Evolutionary conservation across 116 monocot species (phyloP), one percentile per base, ranked within the genome.

Genomic region (Papilionanthe hybrid): DNA sequence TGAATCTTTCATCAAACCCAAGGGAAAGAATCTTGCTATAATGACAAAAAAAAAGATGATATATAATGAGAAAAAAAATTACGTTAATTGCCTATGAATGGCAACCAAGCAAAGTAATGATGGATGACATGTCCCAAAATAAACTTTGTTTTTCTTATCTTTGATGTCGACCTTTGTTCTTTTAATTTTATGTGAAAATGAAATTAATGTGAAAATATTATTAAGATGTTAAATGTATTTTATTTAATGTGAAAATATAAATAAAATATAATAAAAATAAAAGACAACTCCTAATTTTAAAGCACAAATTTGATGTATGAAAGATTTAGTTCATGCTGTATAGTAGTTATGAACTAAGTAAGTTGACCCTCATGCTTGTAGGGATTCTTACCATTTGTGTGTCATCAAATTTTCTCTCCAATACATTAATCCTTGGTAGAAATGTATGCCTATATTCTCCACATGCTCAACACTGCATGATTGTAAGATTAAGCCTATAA

Each of bases 401-500:
- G 87, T 81, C 79, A 90, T 76, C 29, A 94, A 86, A 83, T 91
- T 91, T 76, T 84, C 76, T 77, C 93, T 88, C 98, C 98, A 99
- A 58, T 73, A 78, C 77, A 80, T 79, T 72, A 99, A 82, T 45
- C 94, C 93, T 44, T 84, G 87, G 60, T 92, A 87, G 75, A 93
- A 99, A 87, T 99, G 94, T 53, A 93, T 84, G 75, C 98, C 98
- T 4, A 99, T 94, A 63, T 94, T 99, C 47, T 99, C 98, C 42
- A 94, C 48, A 75, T 99, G 94, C 85, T 99, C 95, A 63, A 99
- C 89, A 82, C 98, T 99, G 75, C 72, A 86, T 30, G 23, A 76
- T 20, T 45, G 10, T 6, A 45, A 9, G 71, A 37, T 42, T 11
- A 32, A 72, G 42, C 6, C 18, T 18, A 41, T 42, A 42, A 37